Conservation (phyloP, 31 red algal genomes). For the Endocladia muricata region DNA sequence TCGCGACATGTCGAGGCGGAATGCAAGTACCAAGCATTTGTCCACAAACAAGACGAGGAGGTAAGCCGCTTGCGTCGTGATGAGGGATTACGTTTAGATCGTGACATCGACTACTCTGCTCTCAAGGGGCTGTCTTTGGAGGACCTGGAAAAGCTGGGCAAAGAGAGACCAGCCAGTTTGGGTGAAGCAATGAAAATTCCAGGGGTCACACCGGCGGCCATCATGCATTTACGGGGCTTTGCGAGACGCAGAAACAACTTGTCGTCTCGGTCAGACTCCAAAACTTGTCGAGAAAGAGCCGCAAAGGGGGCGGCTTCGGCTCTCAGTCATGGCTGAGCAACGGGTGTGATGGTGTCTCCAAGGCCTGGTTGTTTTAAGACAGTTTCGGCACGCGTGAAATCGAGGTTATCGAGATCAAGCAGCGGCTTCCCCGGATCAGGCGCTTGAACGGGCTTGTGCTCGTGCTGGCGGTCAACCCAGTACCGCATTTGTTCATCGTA, state of each 20-base stretch:
- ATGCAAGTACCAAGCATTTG: slow-evolving; percentile 43
- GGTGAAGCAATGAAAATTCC: slow-evolving; percentile 44
- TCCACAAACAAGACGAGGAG: not conserved
- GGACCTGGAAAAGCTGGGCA: slow-evolving; percentile 42
- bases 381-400: not conserved
- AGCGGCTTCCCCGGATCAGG: slow-evolving; percentile 36
- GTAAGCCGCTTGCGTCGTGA: slow-evolving; percentile 35
- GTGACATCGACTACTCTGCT: slow-evolving; percentile 37
- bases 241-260: not conserved
- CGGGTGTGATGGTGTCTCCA: not conserved
- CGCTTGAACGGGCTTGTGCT: not conserved
- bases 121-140: slow-evolving; percentile 44
- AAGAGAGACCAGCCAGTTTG: slow-evolving; percentile 32
- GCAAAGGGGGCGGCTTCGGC: too few species aligned
- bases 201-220: slow-evolving; percentile 49
- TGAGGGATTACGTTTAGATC: slow-evolving; percentile 15
- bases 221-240: slow-evolving; percentile 9
- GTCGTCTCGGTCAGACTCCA: not conserved
- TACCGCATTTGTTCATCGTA: slow-evolving; percentile 50
- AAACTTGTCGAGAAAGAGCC: not conserved
- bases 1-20: slow-evolving; percentile 36
- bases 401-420: slow-evolving; percentile 28
- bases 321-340: not conserved
- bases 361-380: not conserved
- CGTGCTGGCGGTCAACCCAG: slow-evolving; percentile 33